Percentiles rank a stretch among this genome's conserved stretches.
Evolutionary conservation across 2,329 filamentous ascomycete genomes (phyloP).

Genomic region (Monosporascus sp.): DNA sequence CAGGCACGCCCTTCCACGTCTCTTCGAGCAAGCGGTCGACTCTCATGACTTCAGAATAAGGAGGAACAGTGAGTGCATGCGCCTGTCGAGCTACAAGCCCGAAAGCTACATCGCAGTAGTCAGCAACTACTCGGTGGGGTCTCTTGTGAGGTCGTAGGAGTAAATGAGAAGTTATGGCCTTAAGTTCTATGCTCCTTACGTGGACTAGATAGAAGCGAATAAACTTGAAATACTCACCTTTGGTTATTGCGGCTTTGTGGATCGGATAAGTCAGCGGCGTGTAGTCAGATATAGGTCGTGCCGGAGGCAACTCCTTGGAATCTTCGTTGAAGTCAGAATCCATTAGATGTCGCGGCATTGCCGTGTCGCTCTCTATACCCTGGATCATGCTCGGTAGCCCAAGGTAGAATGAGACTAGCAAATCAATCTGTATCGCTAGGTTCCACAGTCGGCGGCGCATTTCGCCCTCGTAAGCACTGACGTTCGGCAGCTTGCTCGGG

Average conservation of each 20-base stretch:
- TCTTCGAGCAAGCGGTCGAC: constrained; percentile 43
- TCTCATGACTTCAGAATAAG: constrained; percentile 44
- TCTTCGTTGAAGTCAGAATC: constrained; percentile 62
- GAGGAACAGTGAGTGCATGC: constrained; percentile 42
- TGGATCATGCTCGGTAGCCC: constrained; percentile 64
- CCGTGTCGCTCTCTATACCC: constrained; percentile 58
- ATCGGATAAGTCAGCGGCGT: constrained; percentile 55
- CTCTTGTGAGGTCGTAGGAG: no score
- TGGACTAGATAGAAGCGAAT: neutral
- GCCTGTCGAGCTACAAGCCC: constrained; percentile 45
- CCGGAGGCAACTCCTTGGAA: constrained; percentile 48
- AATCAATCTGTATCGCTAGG: constrained; percentile 53
- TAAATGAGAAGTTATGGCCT: no score
- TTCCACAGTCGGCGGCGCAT: constrained; percentile 52
- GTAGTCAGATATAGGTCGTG: constrained; percentile 53
- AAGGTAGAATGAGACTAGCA: constrained; percentile 62
- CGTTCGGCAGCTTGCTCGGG: constrained; percentile 43
- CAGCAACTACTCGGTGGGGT: no score
- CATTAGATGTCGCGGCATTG: constrained; percentile 55
- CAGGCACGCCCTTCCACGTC: constrained; percentile 40
- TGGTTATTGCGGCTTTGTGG: constrained; percentile 43
- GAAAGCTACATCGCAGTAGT: constrained; percentile 28
- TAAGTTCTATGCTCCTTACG: no score
- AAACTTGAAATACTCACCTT: constrained; percentile 10
- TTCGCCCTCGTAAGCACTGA: constrained; percentile 49